Evolutionary conservation across 2,329 filamentous ascomycete genomes (phyloP), one percentile per base, ranked within the genome.

Genomic region (Stachybotrys echinatus): DNA sequence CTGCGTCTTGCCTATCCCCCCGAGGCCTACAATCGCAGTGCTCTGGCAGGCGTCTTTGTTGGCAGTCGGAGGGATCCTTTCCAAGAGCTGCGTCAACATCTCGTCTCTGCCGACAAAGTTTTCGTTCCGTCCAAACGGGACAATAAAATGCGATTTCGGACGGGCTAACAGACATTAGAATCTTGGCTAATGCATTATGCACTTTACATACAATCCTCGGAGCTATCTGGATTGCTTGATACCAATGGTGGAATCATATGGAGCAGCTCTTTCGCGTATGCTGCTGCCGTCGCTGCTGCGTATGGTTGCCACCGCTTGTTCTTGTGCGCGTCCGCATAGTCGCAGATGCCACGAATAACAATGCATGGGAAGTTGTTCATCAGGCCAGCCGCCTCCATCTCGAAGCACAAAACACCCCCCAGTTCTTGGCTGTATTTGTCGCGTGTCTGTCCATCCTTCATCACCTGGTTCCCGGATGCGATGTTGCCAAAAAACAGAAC

Each of bases 1-100:
- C 48, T 72, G 66, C 1, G 68, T 71, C 56, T 73, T 73, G 0
- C 68, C 65, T 2, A 70, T 55, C 0, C 68, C 68, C 2, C 66
- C 65, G 1, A 69, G 59, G 3, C 67, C 68, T 18, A 18, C 23
- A 37, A 46, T 18, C 5, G 18, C 44, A 17, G 23, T 46, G n/a
- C 44, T 3, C 21, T 45, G 42, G n/a, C 42, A 45, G 20, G 22
- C 42, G 3, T 46, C 17, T 19, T 31, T 37, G 19, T 37, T n/a
- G 6, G n/a, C 44, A 5, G 14, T 37, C 4, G 23, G 44, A 4
- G 47, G 43, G 3, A 52, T 52, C 2, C 20, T 42, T 3, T 50
- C 23, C 1, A 61, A 52, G 6, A 65, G 50, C n/a, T 45, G 23
- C 1, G 21, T 23, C 1, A 62, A 43, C 4, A 57, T 56, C 2